Conservation (phyloP, 2,329 filamentous ascomycete genomes). For the Botrytis hyacinthi region DNA sequence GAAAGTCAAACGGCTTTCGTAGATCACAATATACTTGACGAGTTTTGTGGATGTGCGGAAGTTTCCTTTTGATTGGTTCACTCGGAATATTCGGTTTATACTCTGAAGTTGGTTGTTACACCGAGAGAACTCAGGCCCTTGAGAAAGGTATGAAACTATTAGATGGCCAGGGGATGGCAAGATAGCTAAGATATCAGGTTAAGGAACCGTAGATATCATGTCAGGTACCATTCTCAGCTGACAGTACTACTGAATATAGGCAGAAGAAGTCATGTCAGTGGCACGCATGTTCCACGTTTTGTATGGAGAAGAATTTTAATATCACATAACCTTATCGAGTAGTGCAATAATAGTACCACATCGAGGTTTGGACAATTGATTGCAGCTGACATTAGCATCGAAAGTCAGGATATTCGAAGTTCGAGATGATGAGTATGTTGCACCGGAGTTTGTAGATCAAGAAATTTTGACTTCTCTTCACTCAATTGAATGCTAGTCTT, state of each 20-base stretch:
- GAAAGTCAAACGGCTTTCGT: constrained; percentile 14
- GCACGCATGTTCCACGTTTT: constrained; percentile 14
- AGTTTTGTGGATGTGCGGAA: neutral
- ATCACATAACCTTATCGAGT: neutral
- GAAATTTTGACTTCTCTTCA: neutral
- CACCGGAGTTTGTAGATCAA: neutral
- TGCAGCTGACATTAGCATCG: constrained; percentile 1
- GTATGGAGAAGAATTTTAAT: neutral
- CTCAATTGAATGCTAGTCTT: neutral
- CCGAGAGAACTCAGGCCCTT: neutral
- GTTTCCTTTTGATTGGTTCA: neutral
- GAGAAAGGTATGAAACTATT: neutral
- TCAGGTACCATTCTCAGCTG: constrained; percentile 19
- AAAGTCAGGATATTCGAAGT: neutral
- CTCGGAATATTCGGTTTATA: constrained; percentile 2
- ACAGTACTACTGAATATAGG: constrained; percentile 1
- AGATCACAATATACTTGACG: constrained; percentile 17
- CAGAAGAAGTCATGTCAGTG: constrained; percentile 4
- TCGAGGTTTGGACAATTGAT: neutral
- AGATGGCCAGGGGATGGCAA: neutral
- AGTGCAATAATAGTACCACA: neutral
- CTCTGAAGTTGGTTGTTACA: neutral
- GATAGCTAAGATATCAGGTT: neutral
- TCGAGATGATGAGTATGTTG: neutral
- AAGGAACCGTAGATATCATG: neutral